Evolutionary conservation across 208 protist genomes (phyloP), one percentile per base, ranked within the genome.

Genomic region (Crithidia mellificae): DNA sequence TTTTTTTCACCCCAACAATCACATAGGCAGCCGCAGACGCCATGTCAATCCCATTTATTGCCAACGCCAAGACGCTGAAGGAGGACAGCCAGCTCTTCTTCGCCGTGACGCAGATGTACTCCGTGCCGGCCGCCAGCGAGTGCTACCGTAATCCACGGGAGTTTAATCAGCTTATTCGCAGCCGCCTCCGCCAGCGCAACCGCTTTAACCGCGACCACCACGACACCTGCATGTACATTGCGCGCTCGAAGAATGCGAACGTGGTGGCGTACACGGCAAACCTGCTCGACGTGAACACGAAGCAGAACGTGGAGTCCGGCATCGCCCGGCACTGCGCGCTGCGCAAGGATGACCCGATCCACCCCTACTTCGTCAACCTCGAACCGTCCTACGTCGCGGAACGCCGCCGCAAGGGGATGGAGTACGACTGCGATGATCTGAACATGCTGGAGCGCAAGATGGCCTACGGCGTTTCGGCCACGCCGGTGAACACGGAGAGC

Each of bases 151-250:
- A 58, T 27, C 64, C 76, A 24, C 63, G 47, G 15, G 53, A 55
- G 6, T 82, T 93, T 55, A 86, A 88, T 54, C 22, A 64, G 30
- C 64, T 77, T 27, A 4, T 85, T 6, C 82, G 82, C 47, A 57
- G 58, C 24, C 62, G 72, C 41, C 68, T 87, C 17, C 66, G 27
- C 12, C 69, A 83, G 36, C 88, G 88, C 43, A 68, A 67, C 24
- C 83, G 88, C 58, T 94, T 87, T 63, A 76, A 66, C 39, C 77
- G 78, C 53, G 88, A 94, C 56, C 81, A 88, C 69, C 79, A 74
- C 41, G 85, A 92, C 75, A 94, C 83, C 19, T 90, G 81, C 63
- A 78, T 87, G 83, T 91, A 92, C 72, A 94, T 94, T 64, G 78
- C 70, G 39, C 85, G 88, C 17, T 90, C 79, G 38, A 91, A 91